Conservation (phyloP, 1,284 basidiomycete genomes). For the Ustanciosporium gigantosporum region DNA sequence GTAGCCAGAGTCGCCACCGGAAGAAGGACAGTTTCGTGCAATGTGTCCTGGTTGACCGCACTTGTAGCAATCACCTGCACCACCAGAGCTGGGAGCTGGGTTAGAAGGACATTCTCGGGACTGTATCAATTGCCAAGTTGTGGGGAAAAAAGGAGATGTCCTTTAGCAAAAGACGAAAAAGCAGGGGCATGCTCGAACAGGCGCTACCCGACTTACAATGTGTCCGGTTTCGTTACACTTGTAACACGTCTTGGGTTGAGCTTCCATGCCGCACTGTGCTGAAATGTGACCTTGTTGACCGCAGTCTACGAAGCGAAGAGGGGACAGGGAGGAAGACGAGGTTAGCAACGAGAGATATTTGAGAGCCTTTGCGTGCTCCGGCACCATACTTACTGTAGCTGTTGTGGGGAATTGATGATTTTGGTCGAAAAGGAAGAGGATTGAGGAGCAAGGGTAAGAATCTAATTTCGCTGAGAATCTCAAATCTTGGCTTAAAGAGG, state of each 20-base stretch:
- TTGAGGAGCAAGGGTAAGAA: too few species aligned
- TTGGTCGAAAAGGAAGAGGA: not conserved
- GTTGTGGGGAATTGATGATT: not conserved
- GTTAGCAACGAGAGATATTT: not conserved
- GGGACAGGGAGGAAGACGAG: too few species aligned
- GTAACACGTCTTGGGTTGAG: slow-evolving; percentile 58
- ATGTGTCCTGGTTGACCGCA: slow-evolving; percentile 53
- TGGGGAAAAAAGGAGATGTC: too few species aligned
- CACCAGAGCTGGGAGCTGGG: slow-evolving; percentile 24
- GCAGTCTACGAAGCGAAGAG: slow-evolving; percentile 40
- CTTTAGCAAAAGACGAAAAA: too few species aligned
- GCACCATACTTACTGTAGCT: slow-evolving; percentile 22
- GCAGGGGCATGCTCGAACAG: too few species aligned
- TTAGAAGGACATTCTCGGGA: slow-evolving; percentile 55
- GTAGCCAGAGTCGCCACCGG: slow-evolving; percentile 22
- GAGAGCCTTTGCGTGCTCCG: too few species aligned
- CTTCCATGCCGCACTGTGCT: slow-evolving; percentile 52
- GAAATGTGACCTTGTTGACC: slow-evolving; percentile 55
- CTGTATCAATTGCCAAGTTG: slow-evolving; percentile 4
- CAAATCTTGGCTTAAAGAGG: too few species aligned
- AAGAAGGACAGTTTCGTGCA: slow-evolving; percentile 52
- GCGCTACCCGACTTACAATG: slow-evolving; percentile 38
- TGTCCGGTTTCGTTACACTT: slow-evolving; percentile 55
- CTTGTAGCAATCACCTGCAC: slow-evolving; percentile 54
- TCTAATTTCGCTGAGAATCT: too few species aligned